Conservation (phyloP, 202 grass and related monocot species). For the Brachypodium distachyon region DNA sequence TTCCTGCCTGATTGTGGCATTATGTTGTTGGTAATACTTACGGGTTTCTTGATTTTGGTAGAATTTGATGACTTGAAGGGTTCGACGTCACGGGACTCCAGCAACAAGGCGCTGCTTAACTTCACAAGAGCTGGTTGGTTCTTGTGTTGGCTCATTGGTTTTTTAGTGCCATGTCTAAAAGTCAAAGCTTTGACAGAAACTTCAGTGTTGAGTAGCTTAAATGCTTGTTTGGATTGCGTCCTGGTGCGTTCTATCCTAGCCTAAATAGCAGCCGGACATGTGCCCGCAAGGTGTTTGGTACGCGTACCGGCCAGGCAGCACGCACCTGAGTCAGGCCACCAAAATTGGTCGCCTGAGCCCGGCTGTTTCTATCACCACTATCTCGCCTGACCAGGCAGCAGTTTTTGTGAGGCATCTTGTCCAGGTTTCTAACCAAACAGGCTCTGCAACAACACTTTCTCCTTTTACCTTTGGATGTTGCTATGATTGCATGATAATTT, state of each 20-base stretch:
- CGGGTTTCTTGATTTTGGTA: conserved; percentile 23
- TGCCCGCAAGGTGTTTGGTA: too few species aligned
- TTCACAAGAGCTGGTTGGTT: conserved; percentile 80
- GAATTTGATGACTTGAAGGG: conserved; percentile 82
- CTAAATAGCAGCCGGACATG: too few species aligned
- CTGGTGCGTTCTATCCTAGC: too few species aligned
- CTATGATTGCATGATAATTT: not conserved
- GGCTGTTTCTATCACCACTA: too few species aligned
- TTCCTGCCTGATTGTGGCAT: not conserved
- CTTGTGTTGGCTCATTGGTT: not conserved
- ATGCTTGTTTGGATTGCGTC: too few species aligned
- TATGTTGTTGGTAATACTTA: not conserved
- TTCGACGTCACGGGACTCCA: conserved; percentile 42
- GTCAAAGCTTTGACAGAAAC: not conserved
- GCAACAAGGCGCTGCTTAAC: conserved; percentile 51
- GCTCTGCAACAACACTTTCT: not conserved
- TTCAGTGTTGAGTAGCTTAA: not conserved
- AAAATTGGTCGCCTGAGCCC: too few species aligned
- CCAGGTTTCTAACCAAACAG: too few species aligned
- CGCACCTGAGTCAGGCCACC: too few species aligned
- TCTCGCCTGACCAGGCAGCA: too few species aligned
- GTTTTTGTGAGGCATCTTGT: too few species aligned
- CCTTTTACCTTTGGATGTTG: not conserved
- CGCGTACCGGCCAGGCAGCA: too few species aligned
- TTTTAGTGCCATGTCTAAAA: not conserved